A percentile compares a stretch with the other conserved stretches of the same genome.
Conservation (phyloP, 2,329 filamentous ascomycete genomes). For the Colletotrichum truncatum region DNA sequence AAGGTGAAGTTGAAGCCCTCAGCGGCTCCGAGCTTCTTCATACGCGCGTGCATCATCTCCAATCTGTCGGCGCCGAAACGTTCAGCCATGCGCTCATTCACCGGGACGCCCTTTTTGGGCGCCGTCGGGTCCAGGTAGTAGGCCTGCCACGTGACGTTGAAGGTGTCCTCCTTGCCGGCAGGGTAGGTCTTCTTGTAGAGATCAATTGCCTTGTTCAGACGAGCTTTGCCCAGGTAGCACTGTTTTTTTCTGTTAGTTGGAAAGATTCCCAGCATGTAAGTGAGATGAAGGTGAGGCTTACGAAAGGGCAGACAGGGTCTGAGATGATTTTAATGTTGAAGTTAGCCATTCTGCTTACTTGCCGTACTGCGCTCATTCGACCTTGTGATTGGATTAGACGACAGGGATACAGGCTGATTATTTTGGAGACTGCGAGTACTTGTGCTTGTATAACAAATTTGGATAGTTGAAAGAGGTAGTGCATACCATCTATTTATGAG, state of each 20-base stretch:
- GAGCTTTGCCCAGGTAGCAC: conserved; percentile 84
- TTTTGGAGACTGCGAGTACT: too few relatives aligned
- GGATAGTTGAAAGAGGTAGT: too few relatives aligned
- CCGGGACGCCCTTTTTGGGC: conserved; percentile 52
- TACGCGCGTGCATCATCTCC: conserved; percentile 63
- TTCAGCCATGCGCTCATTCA: conserved; percentile 60
- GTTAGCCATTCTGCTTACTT: conserved; percentile 66
- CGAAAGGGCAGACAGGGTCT: conserved; percentile 81
- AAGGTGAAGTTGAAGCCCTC: conserved; percentile 81
- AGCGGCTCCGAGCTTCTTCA: conserved; percentile 65
- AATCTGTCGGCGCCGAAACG: conserved; percentile 75
- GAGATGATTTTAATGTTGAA: conserved; percentile 82
- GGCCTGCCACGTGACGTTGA: conserved; percentile 78
- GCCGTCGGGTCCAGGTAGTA: conserved; percentile 83
- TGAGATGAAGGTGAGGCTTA: conserved; percentile 35
- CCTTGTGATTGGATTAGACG: neutral
- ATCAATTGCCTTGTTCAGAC: conserved; percentile 76
- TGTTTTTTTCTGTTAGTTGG: conserved; percentile 41
- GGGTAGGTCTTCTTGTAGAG: conserved; percentile 72
- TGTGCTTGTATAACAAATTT: too few relatives aligned
- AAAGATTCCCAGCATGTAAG: conserved; percentile 14
- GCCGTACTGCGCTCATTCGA: conserved; percentile 23
- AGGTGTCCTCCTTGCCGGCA: conserved; percentile 68
- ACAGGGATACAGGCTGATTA: too few relatives aligned
- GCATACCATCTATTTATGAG: conserved; percentile 9